Evolutionary conservation across 31 red algal species (phyloP).

Genomic region (Bonnemaisonia californica): DNA sequence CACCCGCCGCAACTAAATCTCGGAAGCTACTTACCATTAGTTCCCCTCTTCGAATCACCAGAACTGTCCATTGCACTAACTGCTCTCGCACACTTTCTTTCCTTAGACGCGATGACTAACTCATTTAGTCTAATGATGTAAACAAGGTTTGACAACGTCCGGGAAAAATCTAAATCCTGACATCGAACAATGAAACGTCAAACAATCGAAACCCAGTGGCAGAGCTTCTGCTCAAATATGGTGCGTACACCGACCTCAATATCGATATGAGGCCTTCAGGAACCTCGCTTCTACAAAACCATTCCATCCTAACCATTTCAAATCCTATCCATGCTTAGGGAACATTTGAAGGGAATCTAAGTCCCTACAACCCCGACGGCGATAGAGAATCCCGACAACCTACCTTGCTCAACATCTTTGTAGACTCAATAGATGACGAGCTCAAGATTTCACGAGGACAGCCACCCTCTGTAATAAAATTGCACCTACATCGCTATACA

Average conservation of each 20-base stretch:
- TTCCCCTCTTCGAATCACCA: too few relatives aligned
- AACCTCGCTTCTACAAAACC: too few relatives aligned
- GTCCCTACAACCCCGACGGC: slow-evolving; percentile 17
- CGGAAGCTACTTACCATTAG: too few relatives aligned
- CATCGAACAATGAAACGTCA: too few relatives aligned
- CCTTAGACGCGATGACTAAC: too few relatives aligned
- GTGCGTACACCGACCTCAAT: neutral
- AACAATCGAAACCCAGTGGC: neutral
- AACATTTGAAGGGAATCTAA: slow-evolving; percentile 23
- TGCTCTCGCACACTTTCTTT: too few relatives aligned
- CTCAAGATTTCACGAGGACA: neutral
- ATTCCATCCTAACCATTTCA: neutral
- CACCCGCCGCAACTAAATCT: too few relatives aligned
- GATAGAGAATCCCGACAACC: slow-evolving; percentile 10
- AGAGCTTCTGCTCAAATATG: neutral
- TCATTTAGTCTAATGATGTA: too few relatives aligned
- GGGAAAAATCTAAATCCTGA: too few relatives aligned
- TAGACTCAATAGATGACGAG: slow-evolving; percentile 9
- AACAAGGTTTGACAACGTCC: too few relatives aligned
- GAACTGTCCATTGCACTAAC: too few relatives aligned
- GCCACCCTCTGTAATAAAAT: neutral
- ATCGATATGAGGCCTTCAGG: neutral
- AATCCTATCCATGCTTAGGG: neutral
- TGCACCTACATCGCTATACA: neutral
- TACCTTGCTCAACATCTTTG: slow-evolving; percentile 27